Evolutionary conservation across 495 filamentous ascomycete species (phyloP), one percentile per base, ranked within the genome.

Genomic region (Neurospora sp.): DNA sequence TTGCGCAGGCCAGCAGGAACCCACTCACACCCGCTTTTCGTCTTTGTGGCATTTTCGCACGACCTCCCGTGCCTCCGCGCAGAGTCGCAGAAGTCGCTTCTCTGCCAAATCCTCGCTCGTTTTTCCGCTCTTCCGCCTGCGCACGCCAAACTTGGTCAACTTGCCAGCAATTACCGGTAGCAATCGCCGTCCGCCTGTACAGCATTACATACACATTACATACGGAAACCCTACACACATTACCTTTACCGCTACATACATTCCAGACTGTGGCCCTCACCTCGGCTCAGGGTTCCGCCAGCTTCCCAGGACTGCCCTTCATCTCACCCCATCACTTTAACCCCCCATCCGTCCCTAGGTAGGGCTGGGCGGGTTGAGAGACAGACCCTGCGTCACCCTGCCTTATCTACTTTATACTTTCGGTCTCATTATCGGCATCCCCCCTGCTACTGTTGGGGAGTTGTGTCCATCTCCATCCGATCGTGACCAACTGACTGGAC

Each of bases 11-110:
- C 9, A 10, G 22, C 61, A 71, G 40, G 39, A 70, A 39, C 71
- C 74, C 70, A 73, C 69, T 70, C 42, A 53, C 59, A 48, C 73
- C 74, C 72, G 71, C 74, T 71, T 48, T 74, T 69, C 70, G 71
- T 35, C 72, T 39, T 74, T 74, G 42, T 75, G 73, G 71, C 71
- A 70, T 71, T 70, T 72, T 79, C 71, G 73, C 77, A 73, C 76
- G 73, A 75, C 74, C 5, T 59, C 22, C 42, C 42, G 42, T 46
- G 42, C 42, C 42, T 46, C 42, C 42, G 42, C 42, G 42, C 42
- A 20, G 42, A 46, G 42, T 46, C 44, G 44, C 44, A 48, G n/a
- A 59, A 59, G 48, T 27, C 48, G 48, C 48, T 59, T 27, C 48
- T 59, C 48, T 59, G 53, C 53, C 53, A 66, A 35, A 66, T 66